Evolutionary conservation across 371 early-diverging fungal species (phyloP).

Genomic region (Rhizopus sp.): DNA sequence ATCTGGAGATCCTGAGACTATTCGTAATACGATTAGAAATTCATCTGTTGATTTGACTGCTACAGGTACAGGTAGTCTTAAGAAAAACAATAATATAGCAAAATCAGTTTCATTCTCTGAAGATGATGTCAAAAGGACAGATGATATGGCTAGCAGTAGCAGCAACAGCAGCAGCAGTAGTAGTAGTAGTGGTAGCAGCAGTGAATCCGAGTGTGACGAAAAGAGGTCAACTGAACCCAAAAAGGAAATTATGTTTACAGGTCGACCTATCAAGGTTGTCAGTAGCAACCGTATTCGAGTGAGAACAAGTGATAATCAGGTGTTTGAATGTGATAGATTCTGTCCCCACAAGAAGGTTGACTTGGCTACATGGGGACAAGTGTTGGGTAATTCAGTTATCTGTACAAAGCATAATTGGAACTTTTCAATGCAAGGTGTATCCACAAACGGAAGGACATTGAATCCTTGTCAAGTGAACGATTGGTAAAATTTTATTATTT

Average conservation of each 20-base stretch:
- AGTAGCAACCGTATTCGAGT: conserved; percentile 59
- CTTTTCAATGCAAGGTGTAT: conserved; percentile 52
- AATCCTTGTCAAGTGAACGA: conserved; percentile 67
- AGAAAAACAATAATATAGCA: conserved; percentile 6
- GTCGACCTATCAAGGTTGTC: conserved; percentile 46
- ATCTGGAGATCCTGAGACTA: conserved; percentile 30
- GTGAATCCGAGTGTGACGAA: conserved; percentile 24
- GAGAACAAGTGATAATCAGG: conserved; percentile 49
- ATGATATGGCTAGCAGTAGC: conserved; percentile 16
- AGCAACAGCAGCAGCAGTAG: conserved; percentile 22
- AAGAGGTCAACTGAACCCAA: neutral
- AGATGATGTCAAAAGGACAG: conserved; percentile 8
- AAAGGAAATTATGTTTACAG: conserved; percentile 17
- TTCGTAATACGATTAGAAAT: conserved; percentile 39
- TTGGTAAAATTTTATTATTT: conserved; percentile 49
- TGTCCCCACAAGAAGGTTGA: conserved; percentile 74
- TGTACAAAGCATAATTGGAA: conserved; percentile 74
- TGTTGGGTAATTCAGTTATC: conserved; percentile 56
- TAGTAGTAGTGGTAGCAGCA: conserved; percentile 26
- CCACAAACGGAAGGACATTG: conserved; percentile 51
- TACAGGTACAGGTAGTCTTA: neutral
- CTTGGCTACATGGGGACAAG: conserved; percentile 64
- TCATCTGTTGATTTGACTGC: conserved; percentile 24
- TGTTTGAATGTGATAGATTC: conserved; percentile 67
- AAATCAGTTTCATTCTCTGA: conserved; percentile 34